A percentile compares a stretch with the other conserved stretches of the same genome.
Conservation (phyloP, 2,329 filamentous ascomycete species). For the Hypomyces rosellus region DNA sequence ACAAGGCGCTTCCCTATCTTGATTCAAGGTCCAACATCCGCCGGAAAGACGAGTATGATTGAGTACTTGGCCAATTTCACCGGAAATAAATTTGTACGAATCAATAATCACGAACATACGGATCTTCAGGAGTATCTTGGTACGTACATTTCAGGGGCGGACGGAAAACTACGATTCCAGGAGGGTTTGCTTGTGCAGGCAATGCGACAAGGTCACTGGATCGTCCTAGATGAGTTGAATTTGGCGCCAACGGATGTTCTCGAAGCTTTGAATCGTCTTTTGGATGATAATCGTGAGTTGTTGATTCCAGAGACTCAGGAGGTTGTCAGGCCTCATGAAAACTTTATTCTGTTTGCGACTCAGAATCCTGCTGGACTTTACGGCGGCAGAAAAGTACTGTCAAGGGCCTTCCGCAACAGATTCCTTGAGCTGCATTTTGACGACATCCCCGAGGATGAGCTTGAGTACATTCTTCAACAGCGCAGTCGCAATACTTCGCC, state of each 20-base stretch:
- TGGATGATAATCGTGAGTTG: slow-evolving; percentile 95
- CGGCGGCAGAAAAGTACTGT: slow-evolving; percentile 87
- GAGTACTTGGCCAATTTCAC: slow-evolving; percentile 96
- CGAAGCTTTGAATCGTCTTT: slow-evolving; percentile 86
- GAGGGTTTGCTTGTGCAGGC: slow-evolving; percentile 92
- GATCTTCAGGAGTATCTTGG: slow-evolving; percentile 97
- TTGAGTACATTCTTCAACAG: slow-evolving; percentile 85
- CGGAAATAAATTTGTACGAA: slow-evolving; percentile 93
- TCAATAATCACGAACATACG: slow-evolving; percentile 99
- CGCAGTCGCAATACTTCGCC: slow-evolving; percentile 81
- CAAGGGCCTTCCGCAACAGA: slow-evolving; percentile 89
- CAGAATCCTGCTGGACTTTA: slow-evolving; percentile 96
- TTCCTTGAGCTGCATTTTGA: slow-evolving; percentile 97
- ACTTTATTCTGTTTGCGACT: slow-evolving; percentile 97
- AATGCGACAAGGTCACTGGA: slow-evolving; percentile 90
- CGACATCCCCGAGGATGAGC: slow-evolving; percentile 90
- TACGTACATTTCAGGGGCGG: slow-evolving; percentile 79
- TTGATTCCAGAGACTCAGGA: slow-evolving; percentile 96
- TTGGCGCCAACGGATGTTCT: slow-evolving; percentile 94
- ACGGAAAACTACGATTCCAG: slow-evolving; percentile 83
- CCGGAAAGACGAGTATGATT: slow-evolving; percentile 99
- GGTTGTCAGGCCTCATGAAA: slow-evolving; percentile 80
- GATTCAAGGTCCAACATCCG: slow-evolving; percentile 93
- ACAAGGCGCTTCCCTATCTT: slow-evolving; percentile 89
- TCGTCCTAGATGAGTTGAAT: slow-evolving; percentile 95